Conservation (phyloP, 2,329 filamentous ascomycete genomes). For the Thyridium curvatum region DNA sequence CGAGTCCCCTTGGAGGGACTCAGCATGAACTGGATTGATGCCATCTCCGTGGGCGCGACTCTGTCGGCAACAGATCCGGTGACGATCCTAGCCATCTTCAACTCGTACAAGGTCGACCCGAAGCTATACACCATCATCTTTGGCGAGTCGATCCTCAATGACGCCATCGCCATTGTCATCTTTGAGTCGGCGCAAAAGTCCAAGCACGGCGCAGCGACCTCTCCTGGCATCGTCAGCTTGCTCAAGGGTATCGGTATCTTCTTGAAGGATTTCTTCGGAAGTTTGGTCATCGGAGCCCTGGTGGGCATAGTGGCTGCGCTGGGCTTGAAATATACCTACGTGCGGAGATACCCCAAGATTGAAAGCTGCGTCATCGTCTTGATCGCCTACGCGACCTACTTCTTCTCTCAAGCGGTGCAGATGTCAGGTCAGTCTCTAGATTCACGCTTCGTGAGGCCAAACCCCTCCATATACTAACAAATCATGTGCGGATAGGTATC, state of each 20-base stretch:
- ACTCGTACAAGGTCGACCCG: conserved; percentile 97
- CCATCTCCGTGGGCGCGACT: conserved; percentile 92
- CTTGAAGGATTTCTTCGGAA: conserved; percentile 92
- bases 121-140: conserved; percentile 99
- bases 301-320: conserved; percentile 85
- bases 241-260: conserved; percentile 93
- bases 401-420: conserved; percentile 91
- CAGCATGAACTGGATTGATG: conserved; percentile 86
- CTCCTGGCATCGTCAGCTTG: conserved; percentile 72
- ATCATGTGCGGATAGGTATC: conserved; percentile 57
- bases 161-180: conserved; percentile 96
- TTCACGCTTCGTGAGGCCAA: not conserved
- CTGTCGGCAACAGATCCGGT: conserved; percentile 96
- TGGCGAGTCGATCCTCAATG: conserved; percentile 95
- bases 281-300: conserved; percentile 78
- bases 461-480: not conserved
- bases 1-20: conserved; percentile 79
- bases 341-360: conserved; percentile 88
- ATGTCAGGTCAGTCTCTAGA: conserved; percentile 71
- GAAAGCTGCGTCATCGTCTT: conserved; percentile 92
- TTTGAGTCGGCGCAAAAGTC: conserved; percentile 97
- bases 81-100: conserved; percentile 97
- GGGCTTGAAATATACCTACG: conserved; percentile 88
- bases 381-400: conserved; percentile 94
- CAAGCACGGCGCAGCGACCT: conserved; percentile 65